A percentile compares a stretch with the other conserved stretches of the same genome.
phyloP scores from a whole-genome alignment of 352 stramenopile species.

The Phytophthora aleatoria region DNA sequence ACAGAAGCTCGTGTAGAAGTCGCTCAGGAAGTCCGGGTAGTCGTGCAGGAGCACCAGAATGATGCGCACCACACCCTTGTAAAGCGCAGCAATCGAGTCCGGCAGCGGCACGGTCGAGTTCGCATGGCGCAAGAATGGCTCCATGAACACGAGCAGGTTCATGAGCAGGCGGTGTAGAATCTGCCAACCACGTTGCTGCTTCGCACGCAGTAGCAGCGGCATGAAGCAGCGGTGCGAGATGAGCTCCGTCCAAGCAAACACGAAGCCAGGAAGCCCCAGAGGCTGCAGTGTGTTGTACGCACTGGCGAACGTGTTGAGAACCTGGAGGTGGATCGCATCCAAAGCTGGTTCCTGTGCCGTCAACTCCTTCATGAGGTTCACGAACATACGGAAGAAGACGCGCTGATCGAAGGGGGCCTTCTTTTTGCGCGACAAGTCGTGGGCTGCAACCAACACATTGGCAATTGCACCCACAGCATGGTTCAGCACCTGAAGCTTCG shows the following conservation, averaged over 20 bases:
- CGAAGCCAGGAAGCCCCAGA: slow-evolving; percentile 95
- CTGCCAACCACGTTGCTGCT: slow-evolving; percentile 96
- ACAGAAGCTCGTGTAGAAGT: slow-evolving; percentile 99
- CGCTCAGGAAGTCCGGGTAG: slow-evolving; percentile 98
- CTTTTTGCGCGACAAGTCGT: slow-evolving; percentile 85
- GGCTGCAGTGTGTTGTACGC: slow-evolving; percentile 98
- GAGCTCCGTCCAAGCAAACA: slow-evolving; percentile 99
- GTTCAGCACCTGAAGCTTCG: slow-evolving; percentile 92
- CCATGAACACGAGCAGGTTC: slow-evolving; percentile 98
- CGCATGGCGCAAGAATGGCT: slow-evolving; percentile 94
- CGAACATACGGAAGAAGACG: slow-evolving; percentile 98
- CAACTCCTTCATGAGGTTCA: slow-evolving; percentile 98
- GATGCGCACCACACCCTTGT: slow-evolving; percentile 98
- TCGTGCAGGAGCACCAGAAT: slow-evolving; percentile 98
- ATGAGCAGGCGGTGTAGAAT: slow-evolving; percentile 97
- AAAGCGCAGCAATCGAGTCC: slow-evolving; percentile 94
- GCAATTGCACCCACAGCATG: slow-evolving; percentile 95
- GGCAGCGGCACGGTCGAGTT: slow-evolving; percentile 81
- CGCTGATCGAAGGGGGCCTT: slow-evolving; percentile 95
- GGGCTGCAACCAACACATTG: slow-evolving; percentile 92
- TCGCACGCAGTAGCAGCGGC: slow-evolving; percentile 94
- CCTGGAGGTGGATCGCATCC: slow-evolving; percentile 93
- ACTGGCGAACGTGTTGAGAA: slow-evolving; percentile 97
- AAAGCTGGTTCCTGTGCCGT: slow-evolving; percentile 94
- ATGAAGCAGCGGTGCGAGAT: slow-evolving; percentile 98